Conservation (phyloP, 768 basidiomycete genomes). For the Brasilioporus rufonigricans region DNA sequence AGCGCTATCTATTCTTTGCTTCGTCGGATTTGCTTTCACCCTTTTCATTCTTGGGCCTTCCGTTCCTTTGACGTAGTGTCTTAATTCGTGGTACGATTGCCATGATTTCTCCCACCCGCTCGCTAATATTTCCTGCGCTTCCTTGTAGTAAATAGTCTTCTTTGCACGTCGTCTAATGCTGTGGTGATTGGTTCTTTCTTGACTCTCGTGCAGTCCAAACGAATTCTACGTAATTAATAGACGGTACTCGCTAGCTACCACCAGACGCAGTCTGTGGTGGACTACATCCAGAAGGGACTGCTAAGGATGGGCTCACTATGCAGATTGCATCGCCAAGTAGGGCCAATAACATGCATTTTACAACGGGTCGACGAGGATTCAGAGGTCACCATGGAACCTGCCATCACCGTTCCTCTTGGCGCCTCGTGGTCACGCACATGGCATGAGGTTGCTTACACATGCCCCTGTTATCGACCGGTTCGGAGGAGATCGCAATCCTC, state of each 20-base stretch:
- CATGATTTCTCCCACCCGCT: not conserved
- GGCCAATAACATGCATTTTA: not conserved
- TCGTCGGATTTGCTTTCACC: slow-evolving; percentile 2
- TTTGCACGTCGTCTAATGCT: too few relatives aligned
- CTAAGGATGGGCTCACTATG: not conserved
- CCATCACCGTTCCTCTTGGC: too few relatives aligned
- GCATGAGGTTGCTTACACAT: too few relatives aligned
- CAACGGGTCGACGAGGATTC: too few relatives aligned
- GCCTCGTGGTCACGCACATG: too few relatives aligned
- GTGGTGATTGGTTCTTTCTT: slow-evolving; percentile 1
- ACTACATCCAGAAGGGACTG: not conserved
- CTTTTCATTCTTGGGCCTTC: slow-evolving; percentile 12
- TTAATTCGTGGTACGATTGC: slow-evolving; percentile 3
- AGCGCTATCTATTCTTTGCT: slow-evolving; percentile 11
- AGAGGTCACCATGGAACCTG: too few relatives aligned
- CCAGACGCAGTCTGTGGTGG: slow-evolving; percentile 11
- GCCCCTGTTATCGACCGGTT: too few relatives aligned
- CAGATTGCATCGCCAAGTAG: not conserved
- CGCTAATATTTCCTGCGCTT: too few relatives aligned
- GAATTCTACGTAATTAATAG: not conserved
- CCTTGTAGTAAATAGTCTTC: too few relatives aligned
- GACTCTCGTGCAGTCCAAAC: not conserved
- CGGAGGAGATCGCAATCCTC: too few relatives aligned
- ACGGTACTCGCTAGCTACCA: not conserved
- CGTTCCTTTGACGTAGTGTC: slow-evolving; percentile 6